phyloP scores from a whole-genome alignment of 257 asterid species.

The Linaria vulgaris region DNA sequence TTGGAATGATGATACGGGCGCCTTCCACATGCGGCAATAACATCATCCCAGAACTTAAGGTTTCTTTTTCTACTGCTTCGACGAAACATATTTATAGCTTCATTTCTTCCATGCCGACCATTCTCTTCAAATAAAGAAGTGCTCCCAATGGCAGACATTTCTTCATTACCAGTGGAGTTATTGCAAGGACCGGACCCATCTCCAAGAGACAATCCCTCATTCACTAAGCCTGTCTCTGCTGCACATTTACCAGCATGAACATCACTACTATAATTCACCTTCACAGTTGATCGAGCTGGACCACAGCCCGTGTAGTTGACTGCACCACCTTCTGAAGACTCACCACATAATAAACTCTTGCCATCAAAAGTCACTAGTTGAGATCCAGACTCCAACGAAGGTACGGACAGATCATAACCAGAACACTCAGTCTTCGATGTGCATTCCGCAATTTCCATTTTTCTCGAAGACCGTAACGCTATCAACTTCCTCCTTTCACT shows the following conservation, averaged over 20 bases:
- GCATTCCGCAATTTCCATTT: slow-evolving; percentile 23
- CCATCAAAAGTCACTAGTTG: slow-evolving; percentile 18
- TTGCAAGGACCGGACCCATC: slow-evolving; percentile 23
- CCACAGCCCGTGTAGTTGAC: slow-evolving; percentile 10
- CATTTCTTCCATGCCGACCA: slow-evolving; percentile 27
- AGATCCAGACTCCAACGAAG: slow-evolving; percentile 31
- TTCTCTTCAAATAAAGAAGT: slow-evolving; percentile 32
- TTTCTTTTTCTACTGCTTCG: slow-evolving; percentile 69
- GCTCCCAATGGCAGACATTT: slow-evolving; percentile 21
- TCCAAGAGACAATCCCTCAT: slow-evolving; percentile 25
- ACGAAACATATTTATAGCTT: slow-evolving; percentile 41
- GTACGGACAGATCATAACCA: slow-evolving; percentile 25
- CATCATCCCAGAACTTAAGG: slow-evolving; percentile 49
- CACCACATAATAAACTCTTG: slow-evolving; percentile 11
- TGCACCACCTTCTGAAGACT: not conserved
- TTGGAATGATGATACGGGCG: slow-evolving; percentile 29
- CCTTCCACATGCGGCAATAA: slow-evolving; percentile 34
- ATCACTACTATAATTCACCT: slow-evolving; percentile 13
- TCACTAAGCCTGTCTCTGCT: slow-evolving; percentile 29
- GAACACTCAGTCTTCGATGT: slow-evolving; percentile 4
- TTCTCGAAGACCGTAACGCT: slow-evolving; percentile 20
- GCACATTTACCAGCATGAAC: too few species aligned
- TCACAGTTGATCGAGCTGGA: slow-evolving; percentile 21
- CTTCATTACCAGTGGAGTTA: slow-evolving; percentile 19
- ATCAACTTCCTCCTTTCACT: slow-evolving; percentile 33